Conservation (phyloP, 169 alveolate species). For the Plasmodium yoelii region DNA sequence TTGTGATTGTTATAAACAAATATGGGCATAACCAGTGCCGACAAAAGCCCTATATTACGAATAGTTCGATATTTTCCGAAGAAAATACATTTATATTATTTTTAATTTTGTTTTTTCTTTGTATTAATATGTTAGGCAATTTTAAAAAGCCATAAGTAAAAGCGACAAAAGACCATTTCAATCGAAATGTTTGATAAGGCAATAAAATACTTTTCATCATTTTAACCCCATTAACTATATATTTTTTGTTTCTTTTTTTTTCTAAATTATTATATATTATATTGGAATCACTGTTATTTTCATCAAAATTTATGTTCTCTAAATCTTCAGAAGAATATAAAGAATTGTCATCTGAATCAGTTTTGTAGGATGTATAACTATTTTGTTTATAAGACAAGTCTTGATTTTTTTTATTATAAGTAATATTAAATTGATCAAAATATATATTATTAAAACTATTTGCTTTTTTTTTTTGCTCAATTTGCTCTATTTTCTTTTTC, state of each 20-base stretch:
- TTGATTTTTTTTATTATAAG: background rate
- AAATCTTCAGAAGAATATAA: constrained; percentile 21
- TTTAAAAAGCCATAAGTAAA: constrained; percentile 39
- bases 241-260: constrained; percentile 3
- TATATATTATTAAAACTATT: background rate
- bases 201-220: constrained; percentile 64
- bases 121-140: constrained; percentile 44
- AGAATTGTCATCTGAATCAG: constrained; percentile 12
- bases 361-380: background rate
- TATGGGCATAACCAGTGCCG: background rate
- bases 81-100: constrained; percentile 62
- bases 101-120: constrained; percentile 63
- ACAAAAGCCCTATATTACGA: constrained; percentile 21
- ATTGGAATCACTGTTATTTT: constrained; percentile 9
- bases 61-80: constrained; percentile 36
- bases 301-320: constrained; percentile 17
- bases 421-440: background rate
- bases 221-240: constrained; percentile 44
- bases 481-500: background rate
- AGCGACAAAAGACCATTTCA: constrained; percentile 55
- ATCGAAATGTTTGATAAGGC: constrained; percentile 56
- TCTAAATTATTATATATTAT: constrained; percentile 18
- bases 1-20: background rate
- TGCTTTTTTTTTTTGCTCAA: background rate
- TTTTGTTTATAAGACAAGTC: background rate